phyloP scores from a whole-genome alignment of 805 yeast genomes.

The Kazachstania bromeliacearum region DNA sequence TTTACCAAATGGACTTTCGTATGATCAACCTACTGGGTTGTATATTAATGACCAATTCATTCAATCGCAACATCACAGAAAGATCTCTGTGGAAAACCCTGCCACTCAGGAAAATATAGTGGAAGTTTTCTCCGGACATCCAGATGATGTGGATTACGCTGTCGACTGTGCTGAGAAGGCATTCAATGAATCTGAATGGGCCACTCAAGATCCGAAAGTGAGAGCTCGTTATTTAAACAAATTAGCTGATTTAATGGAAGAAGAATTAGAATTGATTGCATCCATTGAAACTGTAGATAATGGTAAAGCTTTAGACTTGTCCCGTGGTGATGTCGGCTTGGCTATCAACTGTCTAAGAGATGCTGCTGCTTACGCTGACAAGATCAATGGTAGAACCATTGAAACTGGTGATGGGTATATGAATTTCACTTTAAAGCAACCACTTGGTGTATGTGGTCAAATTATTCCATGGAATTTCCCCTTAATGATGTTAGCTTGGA shows the following conservation, averaged over 20 bases:
- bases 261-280: slow-evolving; percentile 52
- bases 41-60: slow-evolving; percentile 83
- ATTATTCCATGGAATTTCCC: slow-evolving; percentile 86
- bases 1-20: slow-evolving; percentile 56
- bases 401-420: slow-evolving; percentile 56
- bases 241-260: slow-evolving; percentile 62
- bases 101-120: slow-evolving; percentile 55
- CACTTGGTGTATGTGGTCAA: slow-evolving; percentile 76
- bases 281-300: slow-evolving; percentile 66
- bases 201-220: slow-evolving; percentile 44
- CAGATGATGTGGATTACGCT: slow-evolving; percentile 59
- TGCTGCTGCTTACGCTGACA: slow-evolving; percentile 67
- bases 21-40: slow-evolving; percentile 78
- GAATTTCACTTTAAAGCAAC: slow-evolving; percentile 61
- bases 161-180: slow-evolving; percentile 60
- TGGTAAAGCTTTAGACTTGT: slow-evolving; percentile 61
- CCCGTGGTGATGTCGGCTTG: slow-evolving; percentile 60
- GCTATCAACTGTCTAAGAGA: slow-evolving; percentile 58
- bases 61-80: slow-evolving; percentile 42
- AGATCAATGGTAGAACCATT: slow-evolving; percentile 53
- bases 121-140: slow-evolving; percentile 48
- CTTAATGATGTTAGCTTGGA: slow-evolving; percentile 70
- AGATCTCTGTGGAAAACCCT: slow-evolving; percentile 48
- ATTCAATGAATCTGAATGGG: slow-evolving; percentile 47
- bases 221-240: slow-evolving; percentile 46